Evolutionary conservation across 768 basidiomycete genomes (phyloP).

Genomic region (Pholiota molesta): DNA sequence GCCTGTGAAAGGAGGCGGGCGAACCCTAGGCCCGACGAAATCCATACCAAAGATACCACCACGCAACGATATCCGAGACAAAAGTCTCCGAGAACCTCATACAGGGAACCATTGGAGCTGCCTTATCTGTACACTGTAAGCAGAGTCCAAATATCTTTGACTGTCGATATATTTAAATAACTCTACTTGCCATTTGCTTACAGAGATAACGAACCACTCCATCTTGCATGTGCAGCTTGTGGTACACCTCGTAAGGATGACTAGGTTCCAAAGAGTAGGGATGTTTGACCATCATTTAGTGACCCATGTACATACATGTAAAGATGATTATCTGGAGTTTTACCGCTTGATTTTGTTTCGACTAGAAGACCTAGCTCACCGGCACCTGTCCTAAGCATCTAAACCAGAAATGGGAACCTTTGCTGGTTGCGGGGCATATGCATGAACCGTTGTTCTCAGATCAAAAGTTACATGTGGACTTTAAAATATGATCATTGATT

Average conservation of each 20-base stretch:
- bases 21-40: slow-evolving; percentile 15
- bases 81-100: neutral
- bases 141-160: neutral
- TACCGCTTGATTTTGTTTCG: too few species aligned
- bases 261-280: too few species aligned
- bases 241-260: slow-evolving; percentile 42
- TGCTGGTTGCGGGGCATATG: neutral
- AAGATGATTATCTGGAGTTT: too few species aligned
- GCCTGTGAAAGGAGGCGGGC: slow-evolving; percentile 27
- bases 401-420: neutral
- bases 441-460: neutral
- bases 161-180: too few species aligned
- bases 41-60: neutral
- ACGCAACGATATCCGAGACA: neutral
- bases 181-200: neutral
- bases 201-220: slow-evolving; percentile 53
- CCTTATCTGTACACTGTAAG: slow-evolving; percentile 67
- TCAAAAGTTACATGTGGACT: neutral
- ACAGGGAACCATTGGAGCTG: slow-evolving; percentile 49
- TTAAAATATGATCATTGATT: slow-evolving; percentile 3
- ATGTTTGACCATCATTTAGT: too few species aligned
- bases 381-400: too few species aligned
- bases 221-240: slow-evolving; percentile 68
- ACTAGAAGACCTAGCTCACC: too few species aligned
- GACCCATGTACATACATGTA: too few species aligned